Evolutionary conservation across 345 rosid species (phyloP), one percentile per base, ranked within the genome.

Genomic region (Anacardium occidentale): DNA sequence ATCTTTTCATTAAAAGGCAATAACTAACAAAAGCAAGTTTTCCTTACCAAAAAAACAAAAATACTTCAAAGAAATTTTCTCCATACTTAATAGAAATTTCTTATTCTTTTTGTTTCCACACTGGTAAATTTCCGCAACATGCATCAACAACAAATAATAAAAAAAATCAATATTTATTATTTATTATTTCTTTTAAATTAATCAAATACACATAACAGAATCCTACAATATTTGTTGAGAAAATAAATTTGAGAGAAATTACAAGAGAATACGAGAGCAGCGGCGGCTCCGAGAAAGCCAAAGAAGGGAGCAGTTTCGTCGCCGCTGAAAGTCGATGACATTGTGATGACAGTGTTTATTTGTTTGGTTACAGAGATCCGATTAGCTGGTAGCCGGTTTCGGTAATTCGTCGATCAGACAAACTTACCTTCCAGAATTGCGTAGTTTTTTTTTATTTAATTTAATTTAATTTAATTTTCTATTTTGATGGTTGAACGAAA

Each of bases 281-380:
- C 76, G 21, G 84, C 84, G 51, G 84, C 81, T 66, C 84, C 84
- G 9, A 81, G 84, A 80, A 81, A 81, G 74, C 82, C 84, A 25
- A 81, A 81, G 75, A 81, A 78, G 17, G 84, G 84, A 0, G 84
- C 84, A 12, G 82, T 81, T 78, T 81, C 84, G 64, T 81, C 84
- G 50, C 84, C 84, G 68, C 74, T 73, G 76, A 78, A 81, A 47
- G 14, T 21, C 22, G 83, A 72, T 64, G 82, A 64, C 84, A 81
- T 78, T 60, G 12, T 20, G 45, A 37, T 17, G 68, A 45, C 22
- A 32, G 25, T 64, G 29, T 40, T 40, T n/a, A 18, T n/a, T 54
- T 50, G 45, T 66, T 66, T 29, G 52, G 58, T 51, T 14, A 26
- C 4, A 42, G 20, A 24, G 44, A 48, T 66, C 22, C 8, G 6